These are phyloP conservation scores for Monosporascus sp. DNA, from an alignment of 2,329 filamentous ascomycete species.

Conservation along the genomic window DNA sequence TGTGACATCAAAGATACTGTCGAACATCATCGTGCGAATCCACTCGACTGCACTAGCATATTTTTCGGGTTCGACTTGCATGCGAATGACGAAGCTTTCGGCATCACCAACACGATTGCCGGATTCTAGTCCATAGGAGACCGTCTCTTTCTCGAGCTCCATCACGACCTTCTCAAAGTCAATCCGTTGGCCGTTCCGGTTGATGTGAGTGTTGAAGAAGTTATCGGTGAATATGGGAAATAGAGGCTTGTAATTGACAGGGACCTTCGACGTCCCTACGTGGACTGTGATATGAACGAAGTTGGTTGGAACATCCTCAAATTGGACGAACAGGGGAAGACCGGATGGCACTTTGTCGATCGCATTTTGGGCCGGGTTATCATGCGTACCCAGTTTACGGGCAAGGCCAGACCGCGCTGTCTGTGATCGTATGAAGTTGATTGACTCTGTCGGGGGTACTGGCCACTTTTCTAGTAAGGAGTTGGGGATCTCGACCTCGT, in stretches of 20 bases:
- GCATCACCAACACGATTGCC: constrained; percentile 67
- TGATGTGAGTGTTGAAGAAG: constrained; percentile 90
- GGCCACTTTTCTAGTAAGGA: constrained; percentile 76
- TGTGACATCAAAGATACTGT: constrained; percentile 76
- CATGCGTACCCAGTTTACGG: constrained; percentile 59
- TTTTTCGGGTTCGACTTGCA: constrained; percentile 85
- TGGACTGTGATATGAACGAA: constrained; percentile 84
- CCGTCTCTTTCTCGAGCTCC: constrained; percentile 84
- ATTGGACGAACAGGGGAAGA: constrained; percentile 88
- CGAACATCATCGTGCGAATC: constrained; percentile 81
- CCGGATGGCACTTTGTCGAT: constrained; percentile 63
- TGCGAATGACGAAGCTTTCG: constrained; percentile 75
- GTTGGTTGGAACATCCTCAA: constrained; percentile 87
- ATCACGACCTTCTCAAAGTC: constrained; percentile 91
- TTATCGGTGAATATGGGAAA: constrained; percentile 82
- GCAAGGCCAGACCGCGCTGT: constrained; percentile 81
- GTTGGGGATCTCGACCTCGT: constrained; percentile 79
- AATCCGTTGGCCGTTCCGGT: constrained; percentile 67
- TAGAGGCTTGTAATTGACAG: constrained; percentile 78
- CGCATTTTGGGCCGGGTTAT: constrained; percentile 67
- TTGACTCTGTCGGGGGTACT: constrained; percentile 82
- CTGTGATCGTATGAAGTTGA: constrained; percentile 87
- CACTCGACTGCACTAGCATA: constrained; percentile 78
- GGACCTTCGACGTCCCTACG: constrained; percentile 71
- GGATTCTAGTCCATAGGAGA: constrained; percentile 71